Percentiles rank a stretch among this genome's conserved stretches.
Evolutionary conservation across 176 grass and related monocot genomes (phyloP).

Genomic region (Typha latifolia): DNA sequence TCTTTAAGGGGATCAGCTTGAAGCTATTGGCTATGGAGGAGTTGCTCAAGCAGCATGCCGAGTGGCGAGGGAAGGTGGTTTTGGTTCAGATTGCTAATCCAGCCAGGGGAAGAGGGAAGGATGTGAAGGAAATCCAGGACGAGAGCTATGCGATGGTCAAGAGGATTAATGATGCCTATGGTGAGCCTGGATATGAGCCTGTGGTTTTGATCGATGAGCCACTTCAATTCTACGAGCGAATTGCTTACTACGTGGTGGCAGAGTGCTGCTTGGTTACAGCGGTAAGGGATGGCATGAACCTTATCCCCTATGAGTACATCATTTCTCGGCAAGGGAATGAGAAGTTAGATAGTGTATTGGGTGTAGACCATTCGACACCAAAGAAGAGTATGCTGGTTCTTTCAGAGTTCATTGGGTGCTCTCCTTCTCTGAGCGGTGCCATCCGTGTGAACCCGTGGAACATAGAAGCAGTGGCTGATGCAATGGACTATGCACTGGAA

Average conservation of each 20-base stretch:
- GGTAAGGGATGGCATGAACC: constrained; percentile 88
- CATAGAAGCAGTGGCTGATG: constrained; percentile 73
- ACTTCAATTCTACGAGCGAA: constrained; percentile 68
- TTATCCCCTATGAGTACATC: constrained; percentile 89
- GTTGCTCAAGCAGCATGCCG: constrained; percentile 57
- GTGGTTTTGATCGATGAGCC: constrained; percentile 73
- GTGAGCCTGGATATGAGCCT: constrained; percentile 48
- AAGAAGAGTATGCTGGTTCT: constrained; percentile 93
- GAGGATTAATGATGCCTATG: constrained; percentile 64
- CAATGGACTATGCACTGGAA: constrained; percentile 61
- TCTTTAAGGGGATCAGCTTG: constrained; percentile 92
- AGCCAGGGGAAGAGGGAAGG: constrained; percentile 62
- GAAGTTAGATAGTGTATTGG: constrained; percentile 40
- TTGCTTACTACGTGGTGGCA: constrained; percentile 69
- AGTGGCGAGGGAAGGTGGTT: constrained; percentile 75
- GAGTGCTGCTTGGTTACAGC: constrained; percentile 90
- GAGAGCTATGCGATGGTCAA: constrained; percentile 50
- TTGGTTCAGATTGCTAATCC: constrained; percentile 90
- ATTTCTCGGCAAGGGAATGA: constrained; percentile 67
- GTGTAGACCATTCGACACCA: constrained; percentile 22
- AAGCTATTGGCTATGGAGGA: constrained; percentile 91
- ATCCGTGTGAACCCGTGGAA: constrained; percentile 94
- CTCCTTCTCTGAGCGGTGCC: constrained; percentile 71
- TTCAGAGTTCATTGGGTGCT: constrained; percentile 90
- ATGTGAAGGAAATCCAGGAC: constrained; percentile 65